phyloP scores from a whole-genome alignment of 345 rosid species.

The Lumnitzera racemosa region DNA sequence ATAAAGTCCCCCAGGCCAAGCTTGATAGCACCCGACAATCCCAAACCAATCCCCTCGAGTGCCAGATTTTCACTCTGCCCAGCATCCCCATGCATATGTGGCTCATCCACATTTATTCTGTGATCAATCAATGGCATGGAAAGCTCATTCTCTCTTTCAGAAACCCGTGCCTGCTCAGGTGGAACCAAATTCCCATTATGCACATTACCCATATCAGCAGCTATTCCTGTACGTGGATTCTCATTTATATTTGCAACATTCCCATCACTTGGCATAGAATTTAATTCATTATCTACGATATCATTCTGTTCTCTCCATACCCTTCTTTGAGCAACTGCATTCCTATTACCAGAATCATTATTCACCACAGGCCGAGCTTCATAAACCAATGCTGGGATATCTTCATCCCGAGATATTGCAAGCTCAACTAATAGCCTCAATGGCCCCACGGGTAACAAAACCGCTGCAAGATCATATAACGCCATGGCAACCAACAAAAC shows the following conservation, averaged over 20 bases:
- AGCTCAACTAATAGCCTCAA: slow-evolving; percentile 85
- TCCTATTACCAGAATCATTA: slow-evolving; percentile 23
- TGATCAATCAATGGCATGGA: slow-evolving; percentile 55
- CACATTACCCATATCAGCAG: slow-evolving; percentile 7
- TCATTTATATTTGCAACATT: neutral
- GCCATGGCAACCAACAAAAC: slow-evolving; percentile 71
- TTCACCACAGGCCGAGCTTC: slow-evolving; percentile 73
- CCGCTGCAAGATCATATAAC: slow-evolving; percentile 88
- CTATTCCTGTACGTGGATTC: slow-evolving; percentile 11
- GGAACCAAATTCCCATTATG: slow-evolving; percentile 18
- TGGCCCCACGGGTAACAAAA: slow-evolving; percentile 86
- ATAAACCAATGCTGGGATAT: slow-evolving; percentile 88
- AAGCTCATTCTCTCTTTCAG: slow-evolving; percentile 37
- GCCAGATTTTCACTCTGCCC: slow-evolving; percentile 30
- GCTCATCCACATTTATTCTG: slow-evolving; percentile 14
- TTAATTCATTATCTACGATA: slow-evolving; percentile 4
- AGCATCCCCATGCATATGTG: slow-evolving; percentile 18
- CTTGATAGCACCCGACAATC: slow-evolving; percentile 85
- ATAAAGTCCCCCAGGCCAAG: slow-evolving; percentile 91
- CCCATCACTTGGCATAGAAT: neutral
- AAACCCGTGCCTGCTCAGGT: slow-evolving; percentile 31
- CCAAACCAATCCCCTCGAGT: slow-evolving; percentile 87
- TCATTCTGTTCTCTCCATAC: slow-evolving; percentile 62
- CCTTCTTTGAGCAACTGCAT: slow-evolving; percentile 41
- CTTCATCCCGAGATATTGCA: slow-evolving; percentile 93